A percentile compares a stretch with the other conserved stretches of the same genome.
Conservation (phyloP, 139 green algal species). For the Diplosphaera chodatii region DNA sequence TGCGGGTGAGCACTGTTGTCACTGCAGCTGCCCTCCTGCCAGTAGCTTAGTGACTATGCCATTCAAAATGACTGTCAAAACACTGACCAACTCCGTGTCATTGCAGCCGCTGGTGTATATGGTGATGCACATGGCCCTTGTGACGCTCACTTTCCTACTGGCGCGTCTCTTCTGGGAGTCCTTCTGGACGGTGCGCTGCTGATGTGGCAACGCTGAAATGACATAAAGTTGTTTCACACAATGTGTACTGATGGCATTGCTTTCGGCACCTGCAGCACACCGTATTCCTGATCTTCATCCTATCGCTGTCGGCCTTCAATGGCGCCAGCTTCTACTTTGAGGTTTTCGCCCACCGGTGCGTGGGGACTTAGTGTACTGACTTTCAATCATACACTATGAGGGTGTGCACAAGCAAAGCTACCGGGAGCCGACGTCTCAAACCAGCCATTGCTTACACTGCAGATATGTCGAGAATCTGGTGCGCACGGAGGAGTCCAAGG, state of each 20-base stretch:
- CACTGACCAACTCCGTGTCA: neutral
- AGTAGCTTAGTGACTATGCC: too few relatives aligned
- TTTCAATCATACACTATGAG: too few relatives aligned
- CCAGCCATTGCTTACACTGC: neutral
- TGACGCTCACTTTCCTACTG: slow-evolving; percentile 16
- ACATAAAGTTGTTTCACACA: too few relatives aligned
- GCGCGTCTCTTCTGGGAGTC: slow-evolving; percentile 33
- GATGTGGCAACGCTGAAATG: too few relatives aligned
- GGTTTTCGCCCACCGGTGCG: slow-evolving; percentile 17
- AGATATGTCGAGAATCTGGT: neutral
- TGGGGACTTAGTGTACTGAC: too few relatives aligned
- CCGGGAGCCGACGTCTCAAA: too few relatives aligned
- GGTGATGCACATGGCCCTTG: slow-evolving; percentile 18
- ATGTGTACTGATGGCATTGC: neutral
- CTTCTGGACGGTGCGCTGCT: slow-evolving; percentile 7
- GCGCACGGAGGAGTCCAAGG: neutral
- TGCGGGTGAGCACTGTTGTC: slow-evolving; percentile 10
- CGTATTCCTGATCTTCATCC: slow-evolving; percentile 22
- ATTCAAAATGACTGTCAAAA: too few relatives aligned
- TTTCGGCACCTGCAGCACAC: slow-evolving; percentile 7
- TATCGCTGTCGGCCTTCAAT: slow-evolving; percentile 29
- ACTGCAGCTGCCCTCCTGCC: too few relatives aligned
- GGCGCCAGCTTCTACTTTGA: slow-evolving; percentile 47
- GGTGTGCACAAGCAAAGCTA: too few relatives aligned
- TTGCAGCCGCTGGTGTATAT: slow-evolving; percentile 3